phyloP scores from a whole-genome alignment of 257 asterid genomes.

The Perilla frutescens region DNA sequence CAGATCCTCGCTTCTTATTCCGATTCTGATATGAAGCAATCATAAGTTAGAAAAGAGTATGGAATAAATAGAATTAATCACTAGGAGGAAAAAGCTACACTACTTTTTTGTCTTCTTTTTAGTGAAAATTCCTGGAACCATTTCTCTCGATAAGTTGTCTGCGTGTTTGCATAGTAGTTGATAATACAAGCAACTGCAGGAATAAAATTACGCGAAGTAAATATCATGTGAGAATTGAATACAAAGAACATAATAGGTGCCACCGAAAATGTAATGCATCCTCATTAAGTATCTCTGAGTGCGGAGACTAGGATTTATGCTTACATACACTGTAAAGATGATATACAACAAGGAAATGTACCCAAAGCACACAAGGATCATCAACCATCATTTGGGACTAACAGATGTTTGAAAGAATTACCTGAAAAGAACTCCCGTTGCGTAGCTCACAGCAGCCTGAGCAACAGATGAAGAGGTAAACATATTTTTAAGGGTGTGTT shows the following conservation, averaged over 20 bases:
- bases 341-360: conserved; percentile 1
- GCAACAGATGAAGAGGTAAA: conserved; percentile 32
- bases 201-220: conserved; percentile 26
- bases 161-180: conserved; percentile 86
- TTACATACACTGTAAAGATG: not conserved
- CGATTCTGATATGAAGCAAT: conserved; percentile 64
- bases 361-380: not conserved
- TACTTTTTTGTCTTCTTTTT: conserved; percentile 78
- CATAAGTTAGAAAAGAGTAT: conserved; percentile 16
- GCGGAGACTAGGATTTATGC: not conserved
- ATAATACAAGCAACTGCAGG: conserved; percentile 83
- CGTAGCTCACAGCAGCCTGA: conserved; percentile 71
- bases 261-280: not conserved
- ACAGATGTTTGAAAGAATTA: conserved; percentile 22
- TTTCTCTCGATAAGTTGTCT: conserved; percentile 74
- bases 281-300: not conserved
- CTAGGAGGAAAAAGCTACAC: conserved; percentile 19
- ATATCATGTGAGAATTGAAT: conserved; percentile 3
- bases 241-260: not conserved
- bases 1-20: conserved; percentile 86
- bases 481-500: conserved; percentile 5
- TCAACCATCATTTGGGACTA: conserved; percentile 11
- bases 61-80: conserved; percentile 10
- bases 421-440: conserved; percentile 61
- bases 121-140: conserved; percentile 75